Evolutionary conservation across 225 moss, liverwort and hornwort species (phyloP).

Genomic region (Ulota crispa): DNA sequence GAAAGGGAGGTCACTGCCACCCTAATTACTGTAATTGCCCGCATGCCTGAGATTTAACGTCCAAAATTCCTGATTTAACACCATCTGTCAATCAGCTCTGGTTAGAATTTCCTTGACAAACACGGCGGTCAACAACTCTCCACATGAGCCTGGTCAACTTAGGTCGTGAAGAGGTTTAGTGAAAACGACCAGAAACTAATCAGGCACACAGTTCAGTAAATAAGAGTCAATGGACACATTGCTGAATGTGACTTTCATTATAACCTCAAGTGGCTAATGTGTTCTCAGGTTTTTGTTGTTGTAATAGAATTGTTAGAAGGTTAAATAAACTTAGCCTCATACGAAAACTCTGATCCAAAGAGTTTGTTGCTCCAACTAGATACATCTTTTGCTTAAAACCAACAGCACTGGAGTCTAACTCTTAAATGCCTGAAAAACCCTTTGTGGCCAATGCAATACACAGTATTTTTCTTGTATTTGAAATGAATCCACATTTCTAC

Average conservation of each 20-base stretch:
- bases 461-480: too few relatives aligned
- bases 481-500: too few relatives aligned
- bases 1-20: neutral
- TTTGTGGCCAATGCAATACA: too few relatives aligned
- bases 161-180: neutral
- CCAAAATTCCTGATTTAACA: conserved; percentile 1
- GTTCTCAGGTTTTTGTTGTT: too few relatives aligned
- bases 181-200: neutral
- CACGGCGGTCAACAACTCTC: neutral
- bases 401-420: neutral
- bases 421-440: too few relatives aligned
- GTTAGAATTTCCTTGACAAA: neutral
- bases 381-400: neutral
- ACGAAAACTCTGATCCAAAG: too few relatives aligned
- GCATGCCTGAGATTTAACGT: neutral
- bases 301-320: too few relatives aligned
- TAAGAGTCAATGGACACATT: neutral
- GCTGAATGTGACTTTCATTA: neutral
- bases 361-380: neutral
- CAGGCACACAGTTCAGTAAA: neutral
- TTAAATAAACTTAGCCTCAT: too few relatives aligned
- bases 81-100: neutral
- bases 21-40: neutral
- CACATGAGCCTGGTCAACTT: neutral
- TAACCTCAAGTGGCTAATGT: too few relatives aligned